phyloP scores from a whole-genome alignment of 2,329 filamentous ascomycete species.

The Herpotrichia juniperi region DNA sequence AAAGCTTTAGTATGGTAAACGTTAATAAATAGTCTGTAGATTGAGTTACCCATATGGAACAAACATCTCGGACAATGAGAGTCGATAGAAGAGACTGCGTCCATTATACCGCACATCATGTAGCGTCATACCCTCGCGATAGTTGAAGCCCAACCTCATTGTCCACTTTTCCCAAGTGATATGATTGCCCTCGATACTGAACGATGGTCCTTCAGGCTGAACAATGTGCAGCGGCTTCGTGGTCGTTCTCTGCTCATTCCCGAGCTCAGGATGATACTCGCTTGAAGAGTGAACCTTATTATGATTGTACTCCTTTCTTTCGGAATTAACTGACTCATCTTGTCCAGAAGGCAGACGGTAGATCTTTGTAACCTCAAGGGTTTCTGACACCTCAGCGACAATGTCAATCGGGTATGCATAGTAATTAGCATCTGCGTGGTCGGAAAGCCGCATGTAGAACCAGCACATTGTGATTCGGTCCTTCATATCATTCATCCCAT shows the following conservation, averaged over 20 bases:
- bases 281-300: slow-evolving; percentile 46
- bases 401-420: slow-evolving; percentile 65
- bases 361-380: slow-evolving; percentile 57
- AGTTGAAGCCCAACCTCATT: slow-evolving; percentile 53
- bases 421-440: slow-evolving; percentile 59
- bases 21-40: not conserved
- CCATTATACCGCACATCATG: slow-evolving; percentile 50
- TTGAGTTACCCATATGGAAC: slow-evolving; percentile 47
- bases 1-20: no score
- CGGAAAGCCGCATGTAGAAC: slow-evolving; percentile 45
- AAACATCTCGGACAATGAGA: slow-evolving; percentile 53
- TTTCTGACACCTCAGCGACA: slow-evolving; percentile 58
- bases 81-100: slow-evolving; percentile 49
- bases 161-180: slow-evolving; percentile 53
- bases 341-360: slow-evolving; percentile 54
- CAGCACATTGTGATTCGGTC: slow-evolving; percentile 57
- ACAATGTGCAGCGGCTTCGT: slow-evolving; percentile 26
- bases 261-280: slow-evolving; percentile 31
- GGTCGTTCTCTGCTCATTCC: slow-evolving; percentile 15
- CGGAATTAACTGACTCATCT: slow-evolving; percentile 47
- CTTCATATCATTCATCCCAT: slow-evolving; percentile 60
- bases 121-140: slow-evolving; percentile 51
- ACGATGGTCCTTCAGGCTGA: slow-evolving; percentile 34
- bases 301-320: slow-evolving; percentile 47
- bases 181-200: slow-evolving; percentile 20